Evolutionary conservation across 495 filamentous ascomycete species (phyloP).

Genomic region (Immersiella caudata): DNA sequence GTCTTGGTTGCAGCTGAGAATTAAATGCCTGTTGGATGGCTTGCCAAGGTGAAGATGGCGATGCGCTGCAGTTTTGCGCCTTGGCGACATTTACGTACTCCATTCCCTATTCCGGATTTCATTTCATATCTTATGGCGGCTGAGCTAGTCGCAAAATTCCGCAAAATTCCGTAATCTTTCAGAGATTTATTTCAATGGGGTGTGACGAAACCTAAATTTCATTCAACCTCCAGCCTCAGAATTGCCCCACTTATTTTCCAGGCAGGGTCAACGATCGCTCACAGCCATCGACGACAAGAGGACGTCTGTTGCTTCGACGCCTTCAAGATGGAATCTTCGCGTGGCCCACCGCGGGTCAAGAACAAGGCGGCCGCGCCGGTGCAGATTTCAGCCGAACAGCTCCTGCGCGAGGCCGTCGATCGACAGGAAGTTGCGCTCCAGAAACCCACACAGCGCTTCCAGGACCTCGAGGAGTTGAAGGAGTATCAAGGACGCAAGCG

Average conservation of each 20-base stretch:
- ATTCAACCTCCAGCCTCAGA: not conserved
- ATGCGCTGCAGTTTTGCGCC: not conserved
- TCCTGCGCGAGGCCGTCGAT: constrained; percentile 96
- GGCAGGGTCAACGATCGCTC: not conserved
- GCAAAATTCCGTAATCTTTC: not conserved
- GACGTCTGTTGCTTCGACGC: not conserved
- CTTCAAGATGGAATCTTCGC: constrained; percentile 79
- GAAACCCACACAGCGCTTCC: constrained; percentile 91
- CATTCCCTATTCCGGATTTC: not conserved
- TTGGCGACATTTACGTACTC: not conserved
- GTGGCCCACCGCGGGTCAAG: constrained; percentile 94
- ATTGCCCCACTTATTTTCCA: not conserved
- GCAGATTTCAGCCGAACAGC: constrained; percentile 95
- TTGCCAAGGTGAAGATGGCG: not conserved
- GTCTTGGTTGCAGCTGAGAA: not conserved
- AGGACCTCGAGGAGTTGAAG: constrained; percentile 96
- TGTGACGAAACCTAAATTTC: not conserved
- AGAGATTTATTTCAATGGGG: not conserved
- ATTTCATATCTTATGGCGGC: too few relatives aligned
- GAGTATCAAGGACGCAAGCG: constrained; percentile 95
- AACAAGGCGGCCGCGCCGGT: constrained; percentile 89
- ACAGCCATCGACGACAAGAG: not conserved
- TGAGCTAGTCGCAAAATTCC: too few relatives aligned
- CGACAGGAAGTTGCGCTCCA: constrained; percentile 88
- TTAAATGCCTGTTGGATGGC: not conserved